phyloP scores from a whole-genome alignment of 768 basidiomycete species.

The Lactarius vividus region DNA sequence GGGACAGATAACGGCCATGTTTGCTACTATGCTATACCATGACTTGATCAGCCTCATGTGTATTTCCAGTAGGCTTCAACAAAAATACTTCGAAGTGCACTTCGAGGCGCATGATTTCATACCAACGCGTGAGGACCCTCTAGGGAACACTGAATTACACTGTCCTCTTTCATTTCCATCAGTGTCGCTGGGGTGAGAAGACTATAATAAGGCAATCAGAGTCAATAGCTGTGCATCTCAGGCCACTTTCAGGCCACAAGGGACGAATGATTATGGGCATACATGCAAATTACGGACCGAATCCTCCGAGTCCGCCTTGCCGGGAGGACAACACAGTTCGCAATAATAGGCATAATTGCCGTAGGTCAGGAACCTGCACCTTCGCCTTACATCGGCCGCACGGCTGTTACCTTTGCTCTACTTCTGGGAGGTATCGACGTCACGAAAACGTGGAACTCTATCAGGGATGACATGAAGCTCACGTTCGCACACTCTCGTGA shows the following conservation, averaged over 20 bases:
- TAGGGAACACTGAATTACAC: no score
- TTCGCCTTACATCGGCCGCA: neutral
- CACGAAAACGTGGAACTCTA: neutral
- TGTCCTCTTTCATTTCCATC: neutral
- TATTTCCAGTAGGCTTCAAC: neutral
- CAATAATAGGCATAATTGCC: neutral
- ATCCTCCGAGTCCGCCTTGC: neutral
- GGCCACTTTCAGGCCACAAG: neutral
- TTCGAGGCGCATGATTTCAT: neutral
- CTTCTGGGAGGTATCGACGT: neutral
- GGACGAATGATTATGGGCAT: neutral
- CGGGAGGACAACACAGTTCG: neutral
- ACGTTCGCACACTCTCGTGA: neutral
- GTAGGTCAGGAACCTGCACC: constrained; percentile 11
- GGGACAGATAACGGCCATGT: neutral
- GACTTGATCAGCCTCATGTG: neutral
- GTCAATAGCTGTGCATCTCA: neutral
- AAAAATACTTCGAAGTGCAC: neutral
- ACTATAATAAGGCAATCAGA: neutral
- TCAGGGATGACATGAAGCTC: neutral
- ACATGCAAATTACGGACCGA: constrained; percentile 2
- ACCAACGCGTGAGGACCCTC: no score
- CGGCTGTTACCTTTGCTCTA: neutral
- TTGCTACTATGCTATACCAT: neutral
- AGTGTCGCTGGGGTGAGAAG: neutral